Evolutionary conservation across 1,139 yeast species (phyloP).

Genomic region (Taiozyma sp.): DNA sequence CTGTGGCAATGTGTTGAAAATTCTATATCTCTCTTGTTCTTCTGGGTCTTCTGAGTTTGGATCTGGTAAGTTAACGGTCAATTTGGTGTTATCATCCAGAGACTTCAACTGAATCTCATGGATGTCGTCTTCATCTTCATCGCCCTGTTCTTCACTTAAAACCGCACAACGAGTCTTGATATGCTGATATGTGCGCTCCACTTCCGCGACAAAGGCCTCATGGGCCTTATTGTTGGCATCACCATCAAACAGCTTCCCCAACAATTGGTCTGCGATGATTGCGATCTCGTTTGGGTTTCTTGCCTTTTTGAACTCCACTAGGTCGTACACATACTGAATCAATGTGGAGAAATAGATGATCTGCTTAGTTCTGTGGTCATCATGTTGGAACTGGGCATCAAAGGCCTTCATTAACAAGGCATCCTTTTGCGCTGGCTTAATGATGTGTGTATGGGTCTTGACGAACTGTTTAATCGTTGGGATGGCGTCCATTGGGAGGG

Average conservation of each 20-base stretch:
- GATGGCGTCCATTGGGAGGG: constrained; percentile 46
- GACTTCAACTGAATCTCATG: constrained; percentile 82
- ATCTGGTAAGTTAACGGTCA: constrained; percentile 69
- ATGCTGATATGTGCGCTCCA: constrained; percentile 64
- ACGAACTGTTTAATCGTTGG: constrained; percentile 47
- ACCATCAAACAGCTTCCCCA: constrained; percentile 53
- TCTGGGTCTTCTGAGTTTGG: constrained; percentile 39
- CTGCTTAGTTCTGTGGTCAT: constrained; percentile 48
- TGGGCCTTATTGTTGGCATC: constrained; percentile 52
- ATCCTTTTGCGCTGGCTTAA: constrained; percentile 84
- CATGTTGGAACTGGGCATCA: constrained; percentile 68
- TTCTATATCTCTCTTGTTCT: constrained; percentile 47
- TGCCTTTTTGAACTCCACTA: constrained; percentile 42
- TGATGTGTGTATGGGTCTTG: constrained; percentile 54
- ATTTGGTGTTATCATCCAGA: constrained; percentile 77
- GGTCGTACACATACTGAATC: constrained; percentile 69
- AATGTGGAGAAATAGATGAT: constrained; percentile 78
- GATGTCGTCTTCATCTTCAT: constrained; percentile 24
- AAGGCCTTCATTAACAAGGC: constrained; percentile 92
- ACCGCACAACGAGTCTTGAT: constrained; percentile 71
- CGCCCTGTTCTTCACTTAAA: constrained; percentile 38
- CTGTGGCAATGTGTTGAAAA: constrained; percentile 53
- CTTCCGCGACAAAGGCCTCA: constrained; percentile 68
- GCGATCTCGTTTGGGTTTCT: constrained; percentile 33
- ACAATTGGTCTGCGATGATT: constrained; percentile 65